Evolutionary conservation across 345 rosid genomes (phyloP), one percentile per base, ranked within the genome.

Genomic region (Firmiana major): DNA sequence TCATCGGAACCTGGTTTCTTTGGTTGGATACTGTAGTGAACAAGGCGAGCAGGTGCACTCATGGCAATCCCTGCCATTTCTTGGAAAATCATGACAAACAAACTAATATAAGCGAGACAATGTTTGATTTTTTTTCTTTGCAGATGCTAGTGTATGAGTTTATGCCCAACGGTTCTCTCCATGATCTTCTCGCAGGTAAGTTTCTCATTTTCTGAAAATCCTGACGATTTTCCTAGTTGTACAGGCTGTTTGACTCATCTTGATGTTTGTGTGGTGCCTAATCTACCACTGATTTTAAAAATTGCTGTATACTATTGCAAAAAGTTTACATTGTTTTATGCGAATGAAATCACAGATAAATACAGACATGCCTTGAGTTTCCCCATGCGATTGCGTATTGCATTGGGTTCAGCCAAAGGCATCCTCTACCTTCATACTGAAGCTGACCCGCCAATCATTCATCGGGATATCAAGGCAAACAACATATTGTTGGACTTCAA

Each of bases 101-200:
- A 2, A 21, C 26, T 55, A n/a, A 55, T n/a, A n/a, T 21, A 55
- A 55, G 26, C 2, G 26, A 55, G 26, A 7, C 22, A 9, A 57
- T 10, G 62, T 10, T 66, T 38, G 68, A 22, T 48, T 1, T 38
- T 38, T 74, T 11, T 38, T 15, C 46, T 22, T 71, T 40, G 75
- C 88, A 89, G 90, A 85, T 87, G 90, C 67, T 87, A 69, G 87
- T 88, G 1, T 88, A 88, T 42, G 88, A 87, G 79, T 88, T 79
- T 75, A 82, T 88, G 90, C 84, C 88, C 11, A 84, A 88, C 2
- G 92, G 89, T 45, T 87, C 90, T 26, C 81, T 88, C 75, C 87
- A 80, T 53, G 81, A 81, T 71, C 81, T 84, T 45, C 89, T 85
- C 34, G 74, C 84, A 75, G 86, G 89, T 89, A 79, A 76, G 6